phyloP scores from a whole-genome alignment of 1,139 yeast species.

The Debaryomyces sp. region DNA sequence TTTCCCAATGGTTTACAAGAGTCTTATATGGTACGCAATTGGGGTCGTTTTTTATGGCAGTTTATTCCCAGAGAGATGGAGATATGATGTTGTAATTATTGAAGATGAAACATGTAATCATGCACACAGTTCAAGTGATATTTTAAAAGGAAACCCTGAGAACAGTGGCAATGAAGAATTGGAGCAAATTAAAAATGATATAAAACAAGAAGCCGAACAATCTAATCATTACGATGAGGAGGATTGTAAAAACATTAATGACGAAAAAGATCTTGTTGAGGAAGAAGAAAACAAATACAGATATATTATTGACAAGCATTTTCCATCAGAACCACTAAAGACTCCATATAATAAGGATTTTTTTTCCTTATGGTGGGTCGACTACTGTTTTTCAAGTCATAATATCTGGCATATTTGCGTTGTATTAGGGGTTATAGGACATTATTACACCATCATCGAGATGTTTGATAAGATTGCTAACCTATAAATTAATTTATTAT shows the following conservation, averaged over 20 bases:
- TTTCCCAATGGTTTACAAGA: slow-evolving; percentile 61
- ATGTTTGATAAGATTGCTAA: slow-evolving; percentile 54
- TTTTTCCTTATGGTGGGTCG: slow-evolving; percentile 83
- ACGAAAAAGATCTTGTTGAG: slow-evolving; percentile 11
- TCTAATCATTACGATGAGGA: not conserved
- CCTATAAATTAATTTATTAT: not conserved
- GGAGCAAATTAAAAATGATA: slow-evolving; percentile 44
- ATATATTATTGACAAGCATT: slow-evolving; percentile 51
- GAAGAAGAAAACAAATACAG: slow-evolving; percentile 29
- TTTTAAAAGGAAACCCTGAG: slow-evolving; percentile 39
- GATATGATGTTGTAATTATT: slow-evolving; percentile 61
- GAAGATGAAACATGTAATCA: slow-evolving; percentile 38
- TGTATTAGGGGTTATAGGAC: slow-evolving; percentile 83
- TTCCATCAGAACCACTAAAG: slow-evolving; percentile 50
- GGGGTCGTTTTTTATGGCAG: slow-evolving; percentile 92
- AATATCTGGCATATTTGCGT: slow-evolving; percentile 95
- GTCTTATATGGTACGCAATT: slow-evolving; percentile 70
- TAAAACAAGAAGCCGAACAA: slow-evolving; percentile 18
- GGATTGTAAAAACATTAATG: slow-evolving; percentile 9
- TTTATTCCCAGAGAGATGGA: slow-evolving; percentile 86
- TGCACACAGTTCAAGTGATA: slow-evolving; percentile 34
- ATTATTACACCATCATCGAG: slow-evolving; percentile 73
- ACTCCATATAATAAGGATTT: slow-evolving; percentile 51
- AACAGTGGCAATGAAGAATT: slow-evolving; percentile 49
- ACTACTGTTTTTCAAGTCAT: slow-evolving; percentile 75